Evolutionary conservation across 2,329 filamentous ascomycete genomes (phyloP).

Genomic region (Fusarium musae): DNA sequence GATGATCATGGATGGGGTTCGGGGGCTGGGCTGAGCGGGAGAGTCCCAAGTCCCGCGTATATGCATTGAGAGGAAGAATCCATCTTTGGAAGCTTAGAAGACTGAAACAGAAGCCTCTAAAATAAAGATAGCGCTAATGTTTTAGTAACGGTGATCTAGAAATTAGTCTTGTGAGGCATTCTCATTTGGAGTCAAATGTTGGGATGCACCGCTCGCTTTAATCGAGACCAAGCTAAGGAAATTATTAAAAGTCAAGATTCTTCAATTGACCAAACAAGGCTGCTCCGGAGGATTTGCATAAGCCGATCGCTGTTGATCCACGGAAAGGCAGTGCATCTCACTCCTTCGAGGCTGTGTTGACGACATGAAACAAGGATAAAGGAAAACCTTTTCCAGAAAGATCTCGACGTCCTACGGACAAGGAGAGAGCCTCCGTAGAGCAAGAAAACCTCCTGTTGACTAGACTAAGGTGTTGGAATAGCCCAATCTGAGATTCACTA

Average conservation of each 20-base stretch:
- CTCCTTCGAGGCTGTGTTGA: background rate
- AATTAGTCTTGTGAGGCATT: constrained; percentile 5
- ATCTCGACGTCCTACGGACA: background rate
- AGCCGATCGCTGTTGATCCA: background rate
- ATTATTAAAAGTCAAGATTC: rapidly evolving
- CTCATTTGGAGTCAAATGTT: background rate
- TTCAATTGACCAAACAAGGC: background rate
- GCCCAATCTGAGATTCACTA: background rate
- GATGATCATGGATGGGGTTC: background rate
- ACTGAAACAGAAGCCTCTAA: background rate
- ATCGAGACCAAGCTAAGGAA: background rate
- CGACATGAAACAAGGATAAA: background rate
- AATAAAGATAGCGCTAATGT: background rate
- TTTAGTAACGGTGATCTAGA: background rate
- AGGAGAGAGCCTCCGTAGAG: background rate
- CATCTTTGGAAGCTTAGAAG: background rate
- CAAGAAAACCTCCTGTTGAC: background rate
- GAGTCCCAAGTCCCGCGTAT: background rate
- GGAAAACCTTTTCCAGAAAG: background rate
- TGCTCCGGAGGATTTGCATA: background rate
- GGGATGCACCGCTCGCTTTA: too few species aligned
- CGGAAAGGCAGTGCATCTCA: background rate
- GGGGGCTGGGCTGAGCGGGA: background rate
- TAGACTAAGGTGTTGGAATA: background rate
- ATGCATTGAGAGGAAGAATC: background rate